Evolutionary conservation across 257 asterid genomes (phyloP), one percentile per base, ranked within the genome.

Genomic region (Salvia miltiorrhiza): DNA sequence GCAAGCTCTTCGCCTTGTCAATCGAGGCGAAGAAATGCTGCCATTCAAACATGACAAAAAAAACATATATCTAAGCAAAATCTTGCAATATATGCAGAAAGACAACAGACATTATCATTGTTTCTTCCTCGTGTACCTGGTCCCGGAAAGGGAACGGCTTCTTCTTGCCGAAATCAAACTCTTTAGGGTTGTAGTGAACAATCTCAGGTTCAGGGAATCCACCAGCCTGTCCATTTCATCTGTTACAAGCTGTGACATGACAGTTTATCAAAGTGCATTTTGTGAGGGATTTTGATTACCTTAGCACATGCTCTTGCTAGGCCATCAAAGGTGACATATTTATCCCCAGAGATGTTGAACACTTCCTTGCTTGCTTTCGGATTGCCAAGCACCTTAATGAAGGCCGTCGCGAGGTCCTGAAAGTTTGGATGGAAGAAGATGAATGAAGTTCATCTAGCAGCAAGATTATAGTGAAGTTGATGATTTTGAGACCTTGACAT

Each of bases 131-230:
- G 9, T 35, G 43, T 37, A 55, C 97, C 97, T 93, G 99, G 77
- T 94, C 97, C 1, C 97, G 87, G 79, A 94, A 94, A 35, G 99
- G 99, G 65, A 88, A 94, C 0, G 97, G 65, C 72, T 94, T 94
- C 90, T 87, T 91, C 84, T 91, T 94, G n/a, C 99, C 97, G 69
- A 94, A 94, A 80, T 94, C 97, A 8, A 89, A 94, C 76, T 87
- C 97, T 83, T 93, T 94, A 4, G 99, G 97, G 65, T 94, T 87
- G 93, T 84, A 94, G 67, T 94, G 99, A 79, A 94, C 52, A 20
- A 94, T 79, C 85, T 94, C 96, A 8, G 99, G 99, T 69, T 83
- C 97, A n/a, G 99, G 97, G 79, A 94, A 94, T 50, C 97, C 97
- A 64, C 79, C 97, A 57, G 97, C 97, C 99, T 94, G 87, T 78